Base-by-base conservation (phyloP, 2,329 filamentous ascomycete species). In the Uncinocarpus reesii region DNA sequence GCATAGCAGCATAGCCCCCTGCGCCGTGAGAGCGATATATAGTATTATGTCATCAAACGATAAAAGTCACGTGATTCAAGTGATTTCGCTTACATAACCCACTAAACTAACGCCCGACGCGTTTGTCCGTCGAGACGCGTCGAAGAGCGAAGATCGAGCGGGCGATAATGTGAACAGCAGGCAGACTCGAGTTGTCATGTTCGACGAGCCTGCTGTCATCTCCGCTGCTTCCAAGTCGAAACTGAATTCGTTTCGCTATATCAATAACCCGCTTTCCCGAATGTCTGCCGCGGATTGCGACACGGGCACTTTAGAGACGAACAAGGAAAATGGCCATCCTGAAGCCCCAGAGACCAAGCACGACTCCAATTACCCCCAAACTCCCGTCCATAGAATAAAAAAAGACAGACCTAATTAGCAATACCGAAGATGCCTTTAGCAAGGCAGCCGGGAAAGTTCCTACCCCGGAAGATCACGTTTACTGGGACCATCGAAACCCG, bases 331-430 rank as follows among this genome's bases (percentile, higher is more conserved):
- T 28, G 15, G 18, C 7, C 37, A 29, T 11, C 21, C 37, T 31
- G 38, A 40, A 24, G 20, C 7, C n/a, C 29, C 56, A 38, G 62
- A 66, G 32, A 7, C 51, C 6, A 65, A 61, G 35, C 52, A 52
- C 1, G 46, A 50, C 42, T 66, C 62, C 44, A 65, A 66, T 50
- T 68, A 67, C 42, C 78, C 78, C 2, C 77, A 77, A 34, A 81
- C 78, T 11, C 78, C 79, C 1, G 73, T 72, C 20, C 74, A 77
- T 36, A 67, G 76, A 48, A 70, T 81, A 32, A 76, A 78, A 20
- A n/a, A 64, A 81, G 10, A 76, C 76, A 26, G 78, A 81, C 52
- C 65, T 81, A 26, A 77, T 81, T 38, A 76, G 76, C 53, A 78
- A 79, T 58, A 71, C 72, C 41, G 78, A 81, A 59, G 76, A 79